Percentiles rank a stretch among this genome's conserved stretches.
These are phyloP conservation scores for Penstemon eatonii DNA, from an alignment of 257 asterid genomes.

Conservation along the genomic window DNA sequence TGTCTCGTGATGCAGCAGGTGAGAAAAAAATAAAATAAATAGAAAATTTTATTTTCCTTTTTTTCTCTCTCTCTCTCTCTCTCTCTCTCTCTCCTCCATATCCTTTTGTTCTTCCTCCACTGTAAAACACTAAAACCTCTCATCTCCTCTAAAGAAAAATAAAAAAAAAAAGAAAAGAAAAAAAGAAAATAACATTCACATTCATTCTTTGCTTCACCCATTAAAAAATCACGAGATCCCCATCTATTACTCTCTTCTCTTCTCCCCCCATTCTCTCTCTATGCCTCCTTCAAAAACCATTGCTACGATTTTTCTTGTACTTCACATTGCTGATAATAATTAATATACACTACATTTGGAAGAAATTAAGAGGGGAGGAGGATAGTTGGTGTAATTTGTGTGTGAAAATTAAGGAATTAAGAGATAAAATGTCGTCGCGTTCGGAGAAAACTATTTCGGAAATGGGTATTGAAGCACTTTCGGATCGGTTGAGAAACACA, in stretches of 20 bases:
- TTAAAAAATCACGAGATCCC: slow-evolving; percentile 47
- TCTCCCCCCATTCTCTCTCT: slow-evolving; percentile 13
- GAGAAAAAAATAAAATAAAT: background rate
- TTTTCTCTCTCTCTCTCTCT: slow-evolving; percentile 17
- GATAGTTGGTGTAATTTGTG: slow-evolving; percentile 6
- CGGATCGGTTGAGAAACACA: slow-evolving; percentile 57
- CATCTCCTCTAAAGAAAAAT: background rate
- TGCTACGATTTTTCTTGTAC: slow-evolving; percentile 4
- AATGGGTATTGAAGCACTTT: slow-evolving; percentile 37
- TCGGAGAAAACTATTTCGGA: slow-evolving; percentile 45
- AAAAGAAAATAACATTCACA: slow-evolving; percentile 39
- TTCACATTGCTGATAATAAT: slow-evolving; percentile 17
- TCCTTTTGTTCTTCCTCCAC: slow-evolving; percentile 8
- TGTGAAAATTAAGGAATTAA: background rate
- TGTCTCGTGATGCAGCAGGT: slow-evolving; percentile 52
- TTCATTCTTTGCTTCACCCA: slow-evolving; percentile 60
- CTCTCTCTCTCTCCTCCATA: slow-evolving; percentile 3
- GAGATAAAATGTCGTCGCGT: slow-evolving; percentile 45
- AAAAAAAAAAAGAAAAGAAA: background rate
- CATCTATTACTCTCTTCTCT: slow-evolving; percentile 26
- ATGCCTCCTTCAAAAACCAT: slow-evolving; percentile 27
- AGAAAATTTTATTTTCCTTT: background rate
- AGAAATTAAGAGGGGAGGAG: slow-evolving; percentile 6
- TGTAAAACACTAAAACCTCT: slow-evolving; percentile 26
- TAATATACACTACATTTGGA: background rate